Percentiles rank a stretch among this genome's conserved stretches.
phyloP scores from a whole-genome alignment of 2,329 filamentous ascomycete species.

The Monilinia polystroma region DNA sequence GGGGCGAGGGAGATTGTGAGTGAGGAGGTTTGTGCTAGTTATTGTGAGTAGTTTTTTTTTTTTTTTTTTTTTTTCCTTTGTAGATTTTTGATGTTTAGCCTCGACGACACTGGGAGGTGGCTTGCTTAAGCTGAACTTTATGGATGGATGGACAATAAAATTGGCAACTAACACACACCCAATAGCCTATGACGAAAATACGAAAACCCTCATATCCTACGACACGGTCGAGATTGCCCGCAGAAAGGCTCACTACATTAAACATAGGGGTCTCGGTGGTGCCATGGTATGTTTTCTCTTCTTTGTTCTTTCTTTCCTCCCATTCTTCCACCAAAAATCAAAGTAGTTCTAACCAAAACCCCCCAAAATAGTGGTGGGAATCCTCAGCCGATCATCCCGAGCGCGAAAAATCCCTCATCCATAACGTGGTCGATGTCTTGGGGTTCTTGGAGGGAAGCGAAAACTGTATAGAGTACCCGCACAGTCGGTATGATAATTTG shows the following conservation, averaged over 20 bases:
- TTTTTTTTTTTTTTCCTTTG: neutral
- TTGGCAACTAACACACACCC: no score
- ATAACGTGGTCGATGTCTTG: slow-evolving; percentile 58
- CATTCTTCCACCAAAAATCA: neutral
- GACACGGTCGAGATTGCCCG: slow-evolving; percentile 67
- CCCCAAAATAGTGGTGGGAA: slow-evolving; percentile 62
- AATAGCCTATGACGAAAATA: slow-evolving; percentile 56
- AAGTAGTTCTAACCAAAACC: neutral
- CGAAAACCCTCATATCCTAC: slow-evolving; percentile 73
- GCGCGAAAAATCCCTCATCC: slow-evolving; percentile 63
- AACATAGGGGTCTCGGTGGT: slow-evolving; percentile 67
- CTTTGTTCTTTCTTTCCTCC: no score
- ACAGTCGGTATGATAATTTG: slow-evolving; percentile 70
- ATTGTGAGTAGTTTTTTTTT: slow-evolving; percentile 47
- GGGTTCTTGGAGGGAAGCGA: slow-evolving; percentile 53
- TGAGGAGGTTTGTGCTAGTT: slow-evolving; percentile 64
- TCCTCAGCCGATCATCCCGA: slow-evolving; percentile 72
- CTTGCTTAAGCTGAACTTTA: no score
- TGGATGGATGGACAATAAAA: neutral
- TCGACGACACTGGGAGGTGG: no score
- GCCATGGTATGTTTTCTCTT: slow-evolving; percentile 58
- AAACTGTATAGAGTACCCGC: slow-evolving; percentile 64
- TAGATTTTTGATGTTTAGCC: no score
- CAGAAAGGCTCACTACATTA: slow-evolving; percentile 71
- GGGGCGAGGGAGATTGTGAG: slow-evolving; percentile 67